Evolutionary conservation across 1,284 basidiomycete species (phyloP).

Genomic region (Phellinidium pouzarii): DNA sequence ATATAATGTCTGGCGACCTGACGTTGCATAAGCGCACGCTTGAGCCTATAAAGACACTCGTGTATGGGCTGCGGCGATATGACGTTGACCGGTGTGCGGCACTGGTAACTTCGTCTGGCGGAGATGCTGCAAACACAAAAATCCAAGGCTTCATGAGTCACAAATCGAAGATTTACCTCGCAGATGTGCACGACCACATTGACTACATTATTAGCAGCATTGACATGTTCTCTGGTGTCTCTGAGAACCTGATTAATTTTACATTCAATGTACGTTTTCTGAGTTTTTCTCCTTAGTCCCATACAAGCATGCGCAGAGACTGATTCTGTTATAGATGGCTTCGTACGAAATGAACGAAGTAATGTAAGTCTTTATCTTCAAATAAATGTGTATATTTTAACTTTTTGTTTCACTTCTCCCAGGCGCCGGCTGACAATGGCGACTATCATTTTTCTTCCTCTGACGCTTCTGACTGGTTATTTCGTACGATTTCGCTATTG

Average conservation of each 20-base stretch:
- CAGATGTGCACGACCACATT: slow-evolving; percentile 66
- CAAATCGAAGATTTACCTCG: slow-evolving; percentile 62
- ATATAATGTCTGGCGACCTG: slow-evolving; percentile 66
- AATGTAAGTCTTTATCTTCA: slow-evolving; percentile 40
- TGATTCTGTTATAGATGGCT: slow-evolving; percentile 39
- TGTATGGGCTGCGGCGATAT: slow-evolving; percentile 60
- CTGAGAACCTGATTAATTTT: slow-evolving; percentile 65
- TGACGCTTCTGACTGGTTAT: slow-evolving; percentile 66
- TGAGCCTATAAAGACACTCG: slow-evolving; percentile 58
- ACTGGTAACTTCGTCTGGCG: slow-evolving; percentile 35
- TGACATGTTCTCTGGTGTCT: slow-evolving; percentile 60
- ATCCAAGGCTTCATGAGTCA: slow-evolving; percentile 59
- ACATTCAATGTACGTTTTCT: slow-evolving; percentile 46
- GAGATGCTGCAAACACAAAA: slow-evolving; percentile 26
- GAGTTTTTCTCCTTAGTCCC: slow-evolving; percentile 3
- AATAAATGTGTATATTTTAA: slow-evolving; percentile 1
- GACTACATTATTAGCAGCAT: slow-evolving; percentile 59
- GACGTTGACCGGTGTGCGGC: slow-evolving; percentile 59
- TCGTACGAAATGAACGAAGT: slow-evolving; percentile 68
- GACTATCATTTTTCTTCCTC: slow-evolving; percentile 63
- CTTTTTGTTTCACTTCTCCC: not conserved
- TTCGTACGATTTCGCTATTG: slow-evolving; percentile 40
- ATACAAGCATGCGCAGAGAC: slow-evolving; percentile 7
- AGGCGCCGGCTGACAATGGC: slow-evolving; percentile 53
- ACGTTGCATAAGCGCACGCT: slow-evolving; percentile 63